Evolutionary conservation across 192 early-diverging fungal species (phyloP).

Genomic region (Podila epigama): DNA sequence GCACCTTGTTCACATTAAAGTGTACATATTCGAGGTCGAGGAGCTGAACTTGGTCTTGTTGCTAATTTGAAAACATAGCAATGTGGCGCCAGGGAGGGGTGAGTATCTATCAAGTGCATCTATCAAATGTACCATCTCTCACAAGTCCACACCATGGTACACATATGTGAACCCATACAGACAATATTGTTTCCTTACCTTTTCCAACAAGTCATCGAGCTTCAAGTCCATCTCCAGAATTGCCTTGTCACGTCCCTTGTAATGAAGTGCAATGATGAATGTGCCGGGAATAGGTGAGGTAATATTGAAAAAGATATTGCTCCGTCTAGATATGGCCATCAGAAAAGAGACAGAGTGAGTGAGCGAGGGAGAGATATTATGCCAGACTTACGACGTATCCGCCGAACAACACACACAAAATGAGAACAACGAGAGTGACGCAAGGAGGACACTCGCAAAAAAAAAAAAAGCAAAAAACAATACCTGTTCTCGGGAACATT

Average conservation of each 20-base stretch:
- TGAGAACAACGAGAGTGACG: neutral
- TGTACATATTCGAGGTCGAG: slow-evolving; percentile 95
- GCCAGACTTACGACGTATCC: neutral
- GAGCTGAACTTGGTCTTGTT: slow-evolving; percentile 87
- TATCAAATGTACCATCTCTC: neutral
- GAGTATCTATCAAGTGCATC: no score
- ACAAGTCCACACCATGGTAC: neutral
- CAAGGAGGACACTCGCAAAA: neutral
- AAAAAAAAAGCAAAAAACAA: slow-evolving; percentile 5
- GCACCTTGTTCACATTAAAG: slow-evolving; percentile 82
- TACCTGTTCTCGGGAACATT: slow-evolving; percentile 91
- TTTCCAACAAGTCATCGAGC: slow-evolving; percentile 82
- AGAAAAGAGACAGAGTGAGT: neutral
- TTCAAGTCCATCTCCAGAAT: slow-evolving; percentile 97
- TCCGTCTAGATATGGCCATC: slow-evolving; percentile 60
- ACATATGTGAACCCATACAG: neutral
- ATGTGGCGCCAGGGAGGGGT: neutral
- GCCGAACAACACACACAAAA: no score
- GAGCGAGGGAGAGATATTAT: neutral
- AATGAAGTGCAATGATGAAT: slow-evolving; percentile 89
- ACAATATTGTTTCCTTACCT: slow-evolving; percentile 48
- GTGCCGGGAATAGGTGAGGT: slow-evolving; percentile 87
- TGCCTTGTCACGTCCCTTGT: slow-evolving; percentile 90
- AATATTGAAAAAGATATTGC: slow-evolving; percentile 91
- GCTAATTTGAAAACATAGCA: slow-evolving; percentile 55